Evolutionary conservation across 1,284 basidiomycete genomes (phyloP).

Genomic region (Malassezia yamatoensis): DNA sequence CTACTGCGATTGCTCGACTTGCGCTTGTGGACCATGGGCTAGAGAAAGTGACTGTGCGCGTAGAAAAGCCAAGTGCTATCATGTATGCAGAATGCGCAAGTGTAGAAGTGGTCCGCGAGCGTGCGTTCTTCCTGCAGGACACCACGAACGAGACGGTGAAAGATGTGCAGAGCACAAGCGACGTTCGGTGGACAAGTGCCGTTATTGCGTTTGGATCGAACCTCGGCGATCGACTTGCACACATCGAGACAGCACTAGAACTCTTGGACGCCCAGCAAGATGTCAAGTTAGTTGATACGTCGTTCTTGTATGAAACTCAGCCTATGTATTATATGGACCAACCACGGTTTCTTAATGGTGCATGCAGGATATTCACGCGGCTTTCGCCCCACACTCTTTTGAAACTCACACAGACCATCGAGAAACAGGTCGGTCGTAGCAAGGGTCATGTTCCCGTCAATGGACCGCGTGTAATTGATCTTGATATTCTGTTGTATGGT

Average conservation of each 20-base stretch:
- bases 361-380: conserved; percentile 71
- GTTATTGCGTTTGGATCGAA: conserved; percentile 75
- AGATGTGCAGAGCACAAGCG: not conserved
- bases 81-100: conserved; percentile 60
- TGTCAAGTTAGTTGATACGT: conserved; percentile 59
- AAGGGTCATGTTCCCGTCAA: conserved; percentile 61
- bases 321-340: conserved; percentile 95
- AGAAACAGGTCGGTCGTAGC: conserved; percentile 66
- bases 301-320: conserved; percentile 82
- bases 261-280: conserved; percentile 29
- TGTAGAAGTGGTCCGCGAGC: conserved; percentile 56
- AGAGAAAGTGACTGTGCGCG: conserved; percentile 51
- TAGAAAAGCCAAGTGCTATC: conserved; percentile 67
- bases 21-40: conserved; percentile 42
- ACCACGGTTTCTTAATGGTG: conserved; percentile 78
- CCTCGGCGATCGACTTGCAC: conserved; percentile 72
- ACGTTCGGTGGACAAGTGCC: conserved; percentile 45
- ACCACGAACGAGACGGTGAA: not conserved
- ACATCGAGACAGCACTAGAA: conserved; percentile 69
- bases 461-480: conserved; percentile 79
- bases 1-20: conserved; percentile 57
- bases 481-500: conserved; percentile 79
- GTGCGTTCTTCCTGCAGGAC: conserved; percentile 36
- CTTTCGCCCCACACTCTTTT: conserved; percentile 61
- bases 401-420: conserved; percentile 63